phyloP scores from a whole-genome alignment of 1,139 yeast genomes.

The Geotrichum candidum region DNA sequence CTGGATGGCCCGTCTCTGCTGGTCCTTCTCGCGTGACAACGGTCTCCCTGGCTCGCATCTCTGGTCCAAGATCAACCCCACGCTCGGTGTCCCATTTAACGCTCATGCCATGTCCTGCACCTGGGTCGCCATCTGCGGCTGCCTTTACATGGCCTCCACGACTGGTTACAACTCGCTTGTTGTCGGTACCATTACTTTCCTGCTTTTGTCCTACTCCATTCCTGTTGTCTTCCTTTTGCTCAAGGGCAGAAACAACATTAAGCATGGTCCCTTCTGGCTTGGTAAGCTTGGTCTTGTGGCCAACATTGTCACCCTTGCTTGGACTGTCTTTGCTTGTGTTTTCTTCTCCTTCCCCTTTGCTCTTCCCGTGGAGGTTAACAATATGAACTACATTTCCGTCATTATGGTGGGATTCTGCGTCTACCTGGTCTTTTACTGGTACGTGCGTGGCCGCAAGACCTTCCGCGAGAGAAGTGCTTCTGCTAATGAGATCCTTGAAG shows the following conservation, averaged over 20 bases:
- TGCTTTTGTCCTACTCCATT: conserved; percentile 45
- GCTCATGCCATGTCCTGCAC: conserved; percentile 50
- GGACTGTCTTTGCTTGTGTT: conserved; percentile 57
- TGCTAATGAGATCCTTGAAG: background rate
- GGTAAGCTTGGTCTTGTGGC: conserved; percentile 57
- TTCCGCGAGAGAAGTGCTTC: background rate
- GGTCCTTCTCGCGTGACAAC: conserved; percentile 72
- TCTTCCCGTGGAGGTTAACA: conserved; percentile 52
- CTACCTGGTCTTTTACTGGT: conserved; percentile 6
- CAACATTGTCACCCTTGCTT: conserved; percentile 54
- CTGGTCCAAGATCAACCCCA: conserved; percentile 45
- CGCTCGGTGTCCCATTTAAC: conserved; percentile 46
- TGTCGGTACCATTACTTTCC: conserved; percentile 50
- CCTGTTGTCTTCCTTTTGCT: conserved; percentile 48
- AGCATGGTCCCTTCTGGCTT: conserved; percentile 65
- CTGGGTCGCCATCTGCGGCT: conserved; percentile 45
- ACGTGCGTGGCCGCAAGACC: conserved; percentile 1
- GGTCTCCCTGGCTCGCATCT: conserved; percentile 47
- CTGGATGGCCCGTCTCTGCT: conserved; percentile 68
- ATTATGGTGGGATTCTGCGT: conserved; percentile 30
- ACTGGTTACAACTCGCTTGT: conserved; percentile 54
- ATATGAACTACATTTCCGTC: conserved; percentile 75
- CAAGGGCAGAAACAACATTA: conserved; percentile 54
- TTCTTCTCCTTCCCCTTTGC: conserved; percentile 70
- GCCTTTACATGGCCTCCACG: conserved; percentile 48